phyloP scores from a whole-genome alignment of 192 early-diverging fungal species.

The Podila clonocystis region DNA sequence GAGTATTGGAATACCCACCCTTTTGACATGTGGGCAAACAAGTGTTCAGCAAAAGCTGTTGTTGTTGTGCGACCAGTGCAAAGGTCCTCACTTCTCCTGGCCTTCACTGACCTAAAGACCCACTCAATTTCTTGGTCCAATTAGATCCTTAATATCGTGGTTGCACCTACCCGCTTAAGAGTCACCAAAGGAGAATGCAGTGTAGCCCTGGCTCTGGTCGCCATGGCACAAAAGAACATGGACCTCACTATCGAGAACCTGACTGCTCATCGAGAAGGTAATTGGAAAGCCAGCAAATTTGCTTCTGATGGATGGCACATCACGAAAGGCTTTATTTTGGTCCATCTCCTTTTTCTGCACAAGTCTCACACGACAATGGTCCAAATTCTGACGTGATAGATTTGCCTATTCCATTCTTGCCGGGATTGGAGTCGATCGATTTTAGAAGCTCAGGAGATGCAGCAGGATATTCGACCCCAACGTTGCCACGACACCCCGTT shows the following conservation, averaged over 20 bases:
- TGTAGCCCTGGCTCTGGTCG: constrained; percentile 73
- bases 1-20: no score
- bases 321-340: no score
- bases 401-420: constrained; percentile 68
- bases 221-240: constrained; percentile 85
- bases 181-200: constrained; percentile 75
- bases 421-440: constrained; percentile 61
- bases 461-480: constrained; percentile 12
- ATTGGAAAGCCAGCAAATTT: neutral
- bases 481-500: constrained; percentile 29
- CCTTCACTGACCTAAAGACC: neutral
- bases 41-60: no score
- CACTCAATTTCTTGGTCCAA: neutral
- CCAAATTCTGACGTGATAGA: constrained; percentile 37
- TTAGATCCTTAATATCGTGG: constrained; percentile 61
- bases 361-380: neutral
- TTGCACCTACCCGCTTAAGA: constrained; percentile 55
- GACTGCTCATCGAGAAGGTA: constrained; percentile 72
- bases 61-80: no score
- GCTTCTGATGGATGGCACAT: neutral
- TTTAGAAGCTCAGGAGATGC: constrained; percentile 39
- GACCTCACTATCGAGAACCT: constrained; percentile 73
- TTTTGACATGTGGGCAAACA: no score
- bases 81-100: no score
- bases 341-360: neutral